Base-by-base conservation (phyloP, 169 alveolate genomes). In the Cryptosporidium xiaoi region DNA sequence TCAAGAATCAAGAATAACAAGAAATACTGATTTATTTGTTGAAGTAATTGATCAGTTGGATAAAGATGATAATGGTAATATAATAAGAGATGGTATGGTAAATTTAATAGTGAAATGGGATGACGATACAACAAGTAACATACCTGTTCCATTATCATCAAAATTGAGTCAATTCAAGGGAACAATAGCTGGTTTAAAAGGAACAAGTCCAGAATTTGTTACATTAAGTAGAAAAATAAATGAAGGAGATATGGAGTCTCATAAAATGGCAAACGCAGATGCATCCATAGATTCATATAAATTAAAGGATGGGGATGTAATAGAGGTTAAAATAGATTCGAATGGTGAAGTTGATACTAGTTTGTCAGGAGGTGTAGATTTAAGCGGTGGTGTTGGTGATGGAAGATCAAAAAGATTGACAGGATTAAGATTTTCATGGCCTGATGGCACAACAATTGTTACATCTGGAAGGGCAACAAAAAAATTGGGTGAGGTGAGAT, bases 111-210 rank as follows among this genome's bases (percentile, higher is more conserved):
- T 77, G 3, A 62, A 77, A 27, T 77, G 87, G 87, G 87, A 77
- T 62, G 87, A 77, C 34, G 87, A 71, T 58, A 34, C 87, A 60
- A 60, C 87, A 50, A 36, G 60, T 31, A 77, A 77, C 24, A 77
- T 77, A 13, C 87, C 87, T 2, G 87, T 77, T 24, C 87, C 87
- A 40, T 24, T 77, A 27, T 56, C 87, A 6, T 77, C 87, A 33
- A 77, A 77, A 36, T 34, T 77, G 29, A 62, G 87, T 29, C 87
- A 77, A 53, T 77, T 77, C 33, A 34, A 71, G 18, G 87, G 87
- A 16, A 77, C 87, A 31, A 58, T 77, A 51, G 87, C 87, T 24
- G 87, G 87, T 24, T 62, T 77, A 62, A 77, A 77, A 29, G 87
- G 87, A 40, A 77, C 64, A 6, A 60, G n/a, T 20, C 87, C 87